Base-by-base conservation (phyloP, 2,329 filamentous ascomycete species). In the Arthrobotrys pseudoclavata region DNA sequence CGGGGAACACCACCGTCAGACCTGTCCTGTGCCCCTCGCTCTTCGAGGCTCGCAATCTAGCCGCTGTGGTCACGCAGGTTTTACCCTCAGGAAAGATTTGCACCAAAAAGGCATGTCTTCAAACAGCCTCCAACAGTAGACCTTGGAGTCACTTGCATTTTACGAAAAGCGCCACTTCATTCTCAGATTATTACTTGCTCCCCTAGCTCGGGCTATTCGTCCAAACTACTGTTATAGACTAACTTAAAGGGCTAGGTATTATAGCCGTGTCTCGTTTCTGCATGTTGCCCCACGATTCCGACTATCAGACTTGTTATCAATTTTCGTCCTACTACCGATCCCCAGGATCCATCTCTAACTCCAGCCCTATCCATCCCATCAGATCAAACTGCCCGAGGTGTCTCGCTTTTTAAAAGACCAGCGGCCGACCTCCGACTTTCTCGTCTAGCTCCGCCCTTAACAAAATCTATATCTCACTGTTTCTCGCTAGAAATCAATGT, bases 21-120 rank as follows among this genome's bases (percentile, higher is more conserved):
- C 40, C 48, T 61, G 45, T 20, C 15, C 42, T 45, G 47, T 10
- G 48, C 62, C 45, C 71, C 64, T 69, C 63, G 64, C 53, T 48
- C 34, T 62, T 60, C 48, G 31, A 24, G 50, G 15, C 61, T 53
- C 48, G 53, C 50, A 70, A 62, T 63, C 61, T 67, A 74, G 62
- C 62, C 62, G 62, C 62, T 52, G 42, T 55, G 62, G 57, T 71
- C 69, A 66, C 69, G 69, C 69, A 57, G 34, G 60, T 37, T 68
- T 61, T 63, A 61, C 61, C 60, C 42, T 57, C 61, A 57, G 50
- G 67, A 63, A 66, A 47, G 53, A 48, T 62, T 66, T 67, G 42
- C 24, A 63, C 67, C 67, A 61, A 68, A 70, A 62, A 71, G 67
- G 74, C 67, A 77, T 77, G 67, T 71, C 50, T 77, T 61, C 67